phyloP scores from a whole-genome alignment of 2,329 filamentous ascomycete genomes.

The Cercospora beticola region DNA sequence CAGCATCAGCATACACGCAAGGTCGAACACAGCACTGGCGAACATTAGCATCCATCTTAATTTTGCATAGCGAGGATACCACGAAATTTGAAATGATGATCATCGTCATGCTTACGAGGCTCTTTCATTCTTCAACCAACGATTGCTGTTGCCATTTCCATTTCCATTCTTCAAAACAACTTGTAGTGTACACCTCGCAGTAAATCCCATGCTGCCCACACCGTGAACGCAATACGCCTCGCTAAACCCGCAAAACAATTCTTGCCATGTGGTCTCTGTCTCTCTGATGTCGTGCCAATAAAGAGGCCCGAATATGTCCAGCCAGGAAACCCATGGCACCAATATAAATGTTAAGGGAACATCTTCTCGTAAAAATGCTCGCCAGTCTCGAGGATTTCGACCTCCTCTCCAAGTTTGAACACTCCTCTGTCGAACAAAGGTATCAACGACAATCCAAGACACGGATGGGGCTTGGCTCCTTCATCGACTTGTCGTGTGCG shows the following conservation, averaged over 20 bases:
- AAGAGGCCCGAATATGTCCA: neutral
- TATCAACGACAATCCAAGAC: constrained; percentile 37
- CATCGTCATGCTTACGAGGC: neutral
- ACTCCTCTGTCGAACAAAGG: constrained; percentile 33
- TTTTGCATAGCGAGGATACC: neutral
- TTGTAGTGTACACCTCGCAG: neutral
- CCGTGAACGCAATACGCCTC: neutral
- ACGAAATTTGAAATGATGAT: neutral
- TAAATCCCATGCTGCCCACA: neutral
- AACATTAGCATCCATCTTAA: neutral
- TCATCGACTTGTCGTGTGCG: constrained; percentile 34
- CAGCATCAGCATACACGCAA: neutral
- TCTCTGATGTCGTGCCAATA: neutral
- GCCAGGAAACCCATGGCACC: neutral
- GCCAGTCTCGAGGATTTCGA: constrained; percentile 35
- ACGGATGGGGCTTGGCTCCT: constrained; percentile 36
- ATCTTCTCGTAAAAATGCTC: constrained; percentile 37
- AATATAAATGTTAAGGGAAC: constrained; percentile 16
- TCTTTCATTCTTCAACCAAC: neutral
- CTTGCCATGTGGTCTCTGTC: neutral
- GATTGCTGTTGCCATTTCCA: neutral
- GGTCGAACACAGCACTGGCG: neutral
- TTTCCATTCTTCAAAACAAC: neutral
- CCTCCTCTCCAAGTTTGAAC: constrained; percentile 35
- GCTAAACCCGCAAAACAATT: neutral